Evolutionary conservation across 768 basidiomycete genomes (phyloP).

Genomic region (Kwoniella sp.): DNA sequence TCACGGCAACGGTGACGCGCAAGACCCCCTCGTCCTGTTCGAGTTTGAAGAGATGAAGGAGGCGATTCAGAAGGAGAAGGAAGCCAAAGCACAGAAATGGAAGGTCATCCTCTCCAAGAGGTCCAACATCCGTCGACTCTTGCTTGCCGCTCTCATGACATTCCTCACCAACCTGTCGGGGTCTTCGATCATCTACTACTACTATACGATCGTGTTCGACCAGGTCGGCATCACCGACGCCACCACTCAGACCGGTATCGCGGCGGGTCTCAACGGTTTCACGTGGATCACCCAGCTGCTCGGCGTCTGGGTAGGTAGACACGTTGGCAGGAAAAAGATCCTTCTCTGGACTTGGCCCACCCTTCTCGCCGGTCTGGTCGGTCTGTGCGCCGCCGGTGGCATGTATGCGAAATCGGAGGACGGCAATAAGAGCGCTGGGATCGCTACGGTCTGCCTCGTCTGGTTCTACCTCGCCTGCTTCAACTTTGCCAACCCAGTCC

Average conservation of each 20-base stretch:
- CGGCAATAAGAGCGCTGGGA: conserved; percentile 28
- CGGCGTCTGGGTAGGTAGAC: conserved; percentile 42
- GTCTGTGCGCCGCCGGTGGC: conserved; percentile 44
- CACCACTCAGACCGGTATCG: conserved; percentile 51
- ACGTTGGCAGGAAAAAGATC: conserved; percentile 45
- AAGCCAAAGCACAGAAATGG: conserved; percentile 49
- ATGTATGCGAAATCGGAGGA: conserved; percentile 38
- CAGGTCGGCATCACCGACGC: conserved; percentile 50
- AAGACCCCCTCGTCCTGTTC: conserved; percentile 50
- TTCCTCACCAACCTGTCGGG: conserved; percentile 43
- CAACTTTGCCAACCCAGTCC: conserved; percentile 39
- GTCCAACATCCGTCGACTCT: conserved; percentile 45
- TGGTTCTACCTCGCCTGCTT: conserved; percentile 50
- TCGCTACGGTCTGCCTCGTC: conserved; percentile 46
- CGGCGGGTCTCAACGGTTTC: conserved; percentile 48
- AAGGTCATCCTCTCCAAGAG: conserved; percentile 35
- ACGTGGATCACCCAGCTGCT: conserved; percentile 48
- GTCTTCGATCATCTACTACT: conserved; percentile 50
- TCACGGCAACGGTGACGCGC: conserved; percentile 49
- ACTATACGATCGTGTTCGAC: conserved; percentile 46
- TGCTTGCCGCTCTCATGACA: conserved; percentile 47
- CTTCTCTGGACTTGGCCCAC: conserved; percentile 49
- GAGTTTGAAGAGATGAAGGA: conserved; percentile 51
- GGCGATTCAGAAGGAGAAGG: conserved; percentile 45
- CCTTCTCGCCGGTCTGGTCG: conserved; percentile 40